These are phyloP conservation scores for Baorangia bicolor DNA, from an alignment of 768 basidiomycete genomes.

Conservation along the genomic window DNA sequence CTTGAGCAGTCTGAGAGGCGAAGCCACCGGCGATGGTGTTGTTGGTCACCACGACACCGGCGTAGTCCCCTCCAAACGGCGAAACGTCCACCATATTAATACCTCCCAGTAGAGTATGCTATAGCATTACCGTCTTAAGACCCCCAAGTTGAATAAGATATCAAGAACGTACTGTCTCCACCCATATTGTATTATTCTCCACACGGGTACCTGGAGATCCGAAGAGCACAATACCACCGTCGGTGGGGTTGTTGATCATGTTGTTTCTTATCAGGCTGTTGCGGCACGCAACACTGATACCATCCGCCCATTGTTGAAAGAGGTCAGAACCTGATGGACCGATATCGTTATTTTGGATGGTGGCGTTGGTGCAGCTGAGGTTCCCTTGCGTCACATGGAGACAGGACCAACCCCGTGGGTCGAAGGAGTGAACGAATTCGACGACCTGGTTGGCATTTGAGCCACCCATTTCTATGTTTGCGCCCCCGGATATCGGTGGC, in stretches of 20 bases:
- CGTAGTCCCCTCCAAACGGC: slow-evolving; percentile 67
- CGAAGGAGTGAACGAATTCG: slow-evolving; percentile 72
- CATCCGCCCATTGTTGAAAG: slow-evolving; percentile 79
- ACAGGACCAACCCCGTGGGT: slow-evolving; percentile 83
- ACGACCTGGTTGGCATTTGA: slow-evolving; percentile 67
- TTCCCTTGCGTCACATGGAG: slow-evolving; percentile 74
- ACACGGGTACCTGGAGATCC: slow-evolving; percentile 71
- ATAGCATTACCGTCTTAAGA: neutral
- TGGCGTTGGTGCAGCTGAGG: slow-evolving; percentile 59
- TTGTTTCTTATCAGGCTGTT: slow-evolving; percentile 66
- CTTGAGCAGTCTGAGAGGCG: slow-evolving; percentile 44
- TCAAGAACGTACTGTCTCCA: slow-evolving; percentile 51
- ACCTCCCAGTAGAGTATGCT: slow-evolving; percentile 72
- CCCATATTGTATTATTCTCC: slow-evolving; percentile 76
- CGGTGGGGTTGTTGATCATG: slow-evolving; percentile 68
- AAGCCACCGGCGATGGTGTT: slow-evolving; percentile 72
- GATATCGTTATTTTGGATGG: slow-evolving; percentile 80
- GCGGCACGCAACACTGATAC: slow-evolving; percentile 70
- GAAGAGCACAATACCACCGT: slow-evolving; percentile 79
- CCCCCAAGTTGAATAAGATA: neutral
- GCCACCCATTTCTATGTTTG: slow-evolving; percentile 86
- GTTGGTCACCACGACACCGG: slow-evolving; percentile 60
- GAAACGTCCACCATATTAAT: slow-evolving; percentile 76
- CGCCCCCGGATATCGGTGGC: slow-evolving; percentile 57
- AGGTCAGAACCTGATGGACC: slow-evolving; percentile 70